Evolutionary conservation across 1,284 basidiomycete genomes (phyloP), one percentile per base, ranked within the genome.

Genomic region (Lentinus polychrous): DNA sequence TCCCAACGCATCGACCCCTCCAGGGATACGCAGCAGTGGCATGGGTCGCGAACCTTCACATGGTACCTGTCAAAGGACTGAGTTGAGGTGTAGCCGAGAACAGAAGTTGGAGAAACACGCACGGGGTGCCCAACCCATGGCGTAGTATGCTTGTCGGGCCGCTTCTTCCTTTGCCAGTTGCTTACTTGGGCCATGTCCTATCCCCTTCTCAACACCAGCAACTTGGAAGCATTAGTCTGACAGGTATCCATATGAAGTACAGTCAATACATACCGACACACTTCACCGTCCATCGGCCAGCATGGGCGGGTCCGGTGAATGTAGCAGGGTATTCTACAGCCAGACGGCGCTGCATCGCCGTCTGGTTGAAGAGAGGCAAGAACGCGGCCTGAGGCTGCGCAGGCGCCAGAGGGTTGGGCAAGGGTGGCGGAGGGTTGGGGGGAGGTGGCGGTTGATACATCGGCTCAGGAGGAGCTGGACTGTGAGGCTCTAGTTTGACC

Each of bases 81-180:
- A 18, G 27, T 27, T 10, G 10, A 27, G 40, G 17, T 37, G 5
- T 15, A 8, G 8, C 24, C 3, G 22, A 5, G 27, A 37, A 14
- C 11, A 48, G 43, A 8, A 34, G 37, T 35, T 24, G 12, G 15
- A 10, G 36, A 24, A 43, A 7, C 35, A 52, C 59, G 52, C 45
- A 64, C 63, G 61, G 33, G 63, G 62, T 38, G 61, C 79, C 85
- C 85, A 86, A 36, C 83, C 83, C 81, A 87, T 81, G 6, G 74
- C 72, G 56, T 78, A 75, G 64, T 77, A 85, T 4, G 85, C 85
- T 55, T 78, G 68, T 51, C 76, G 71, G 15, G 84, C 84, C 0
- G 85, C 85, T 49, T 81, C 80, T 58, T 88, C 84, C 61, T 86
- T 87, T 5, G 85, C 85, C 3, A 76, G 64, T 59, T 86, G 83